These are phyloP conservation scores for Rhynchosporium secalis DNA, from an alignment of 2,329 filamentous ascomycete species.

Conservation along the genomic window DNA sequence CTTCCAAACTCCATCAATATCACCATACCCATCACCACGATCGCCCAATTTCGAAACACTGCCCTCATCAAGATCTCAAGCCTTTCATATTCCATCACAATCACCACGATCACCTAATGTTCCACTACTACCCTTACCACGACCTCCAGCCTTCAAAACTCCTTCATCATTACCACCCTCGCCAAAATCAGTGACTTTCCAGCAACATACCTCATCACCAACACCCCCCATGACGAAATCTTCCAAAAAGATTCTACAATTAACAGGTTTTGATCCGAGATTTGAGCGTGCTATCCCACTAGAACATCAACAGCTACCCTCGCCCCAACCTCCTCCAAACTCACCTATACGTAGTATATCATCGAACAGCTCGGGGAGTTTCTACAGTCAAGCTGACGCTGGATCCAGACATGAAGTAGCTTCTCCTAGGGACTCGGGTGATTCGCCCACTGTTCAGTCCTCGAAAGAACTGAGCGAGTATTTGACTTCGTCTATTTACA, in stretches of 20 bases:
- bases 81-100: no score
- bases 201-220: background rate
- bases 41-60: no score
- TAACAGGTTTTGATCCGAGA: conserved; percentile 29
- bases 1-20: no score
- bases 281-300: conserved; percentile 18
- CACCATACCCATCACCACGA: no score
- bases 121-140: background rate
- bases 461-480: conserved; percentile 3
- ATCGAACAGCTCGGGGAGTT: conserved; percentile 23
- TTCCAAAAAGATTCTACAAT: conserved; percentile 29
- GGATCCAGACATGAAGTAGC: background rate
- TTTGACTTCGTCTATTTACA: conserved; percentile 7
- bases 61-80: no score
- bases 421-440: background rate
- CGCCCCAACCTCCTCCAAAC: background rate
- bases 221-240: conserved; percentile 23
- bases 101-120: no score
- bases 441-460: background rate
- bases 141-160: background rate
- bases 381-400: conserved; percentile 25
- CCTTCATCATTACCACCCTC: background rate
- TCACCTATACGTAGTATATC: conserved; percentile 2
- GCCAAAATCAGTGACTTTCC: background rate
- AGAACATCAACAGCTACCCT: conserved; percentile 17